A percentile compares a stretch with the other conserved stretches of the same genome.
Conservation (phyloP, 441 rosid species). For the Bocquillonia castaneifolia region DNA sequence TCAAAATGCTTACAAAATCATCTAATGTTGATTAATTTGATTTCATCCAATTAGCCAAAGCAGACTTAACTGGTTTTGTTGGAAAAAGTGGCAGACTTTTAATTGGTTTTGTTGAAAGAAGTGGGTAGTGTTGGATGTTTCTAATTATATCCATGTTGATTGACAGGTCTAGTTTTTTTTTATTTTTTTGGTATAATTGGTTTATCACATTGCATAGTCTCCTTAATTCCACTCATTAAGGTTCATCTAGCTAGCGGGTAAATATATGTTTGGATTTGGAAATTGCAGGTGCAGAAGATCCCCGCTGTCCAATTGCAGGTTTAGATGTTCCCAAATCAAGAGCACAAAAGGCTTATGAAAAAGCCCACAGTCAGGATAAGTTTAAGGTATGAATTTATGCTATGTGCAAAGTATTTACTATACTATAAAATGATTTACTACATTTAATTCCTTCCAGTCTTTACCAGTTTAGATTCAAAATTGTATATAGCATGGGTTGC, state of each 20-base stretch:
- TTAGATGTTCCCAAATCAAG: conserved; percentile 43
- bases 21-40: neutral
- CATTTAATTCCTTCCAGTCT: neutral
- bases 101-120: neutral
- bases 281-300: conserved; percentile 66
- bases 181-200: neutral
- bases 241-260: neutral
- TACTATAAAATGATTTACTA: neutral
- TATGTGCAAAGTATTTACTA: neutral
- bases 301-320: conserved; percentile 76
- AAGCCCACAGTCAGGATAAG: conserved; percentile 35
- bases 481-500: too few species aligned
- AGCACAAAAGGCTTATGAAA: conserved; percentile 44
- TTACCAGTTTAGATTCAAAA: too few species aligned
- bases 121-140: too few species aligned
- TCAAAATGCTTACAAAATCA: neutral
- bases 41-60: neutral
- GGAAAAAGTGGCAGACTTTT: neutral
- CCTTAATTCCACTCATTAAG: neutral
- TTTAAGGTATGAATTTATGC: conserved; percentile 48
- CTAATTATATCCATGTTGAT: neutral
- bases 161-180: conserved; percentile 5
- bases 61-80: neutral
- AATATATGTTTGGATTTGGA: conserved; percentile 10
- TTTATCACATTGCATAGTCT: too few species aligned